Evolutionary conservation across 2,329 filamentous ascomycete species (phyloP).

Genomic region (Juglanconis juglandina): DNA sequence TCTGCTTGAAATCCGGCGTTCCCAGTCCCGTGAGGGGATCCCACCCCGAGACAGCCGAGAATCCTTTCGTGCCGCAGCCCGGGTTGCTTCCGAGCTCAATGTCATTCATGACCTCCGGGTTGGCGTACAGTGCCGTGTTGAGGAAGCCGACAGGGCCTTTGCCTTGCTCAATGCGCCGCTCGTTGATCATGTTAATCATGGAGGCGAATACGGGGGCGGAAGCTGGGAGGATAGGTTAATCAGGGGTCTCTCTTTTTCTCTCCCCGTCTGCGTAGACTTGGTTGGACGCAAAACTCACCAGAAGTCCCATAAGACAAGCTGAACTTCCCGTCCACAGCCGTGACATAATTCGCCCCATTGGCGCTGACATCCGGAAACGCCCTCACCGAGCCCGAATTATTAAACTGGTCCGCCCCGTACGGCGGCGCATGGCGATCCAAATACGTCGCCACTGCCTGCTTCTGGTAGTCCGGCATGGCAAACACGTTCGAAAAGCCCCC

Average conservation of each 20-base stretch:
- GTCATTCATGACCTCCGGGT: slow-evolving; percentile 15
- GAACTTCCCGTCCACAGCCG: slow-evolving; percentile 41
- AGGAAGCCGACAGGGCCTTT: slow-evolving; percentile 36
- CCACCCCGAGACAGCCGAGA: slow-evolving; percentile 4
- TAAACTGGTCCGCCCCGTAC: slow-evolving; percentile 42
- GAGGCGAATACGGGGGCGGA: slow-evolving; percentile 32
- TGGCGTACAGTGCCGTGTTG: slow-evolving; percentile 31
- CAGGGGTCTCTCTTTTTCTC: not conserved
- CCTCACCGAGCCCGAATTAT: slow-evolving; percentile 40
- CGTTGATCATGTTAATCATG: slow-evolving; percentile 35
- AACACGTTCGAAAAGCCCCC: slow-evolving; percentile 51
- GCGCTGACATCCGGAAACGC: slow-evolving; percentile 48
- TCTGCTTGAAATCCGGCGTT: not conserved
- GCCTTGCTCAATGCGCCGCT: slow-evolving; percentile 30
- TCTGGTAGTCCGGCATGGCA: slow-evolving; percentile 44
- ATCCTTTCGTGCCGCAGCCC: slow-evolving; percentile 4
- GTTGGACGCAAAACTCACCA: slow-evolving; percentile 14
- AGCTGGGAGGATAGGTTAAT: slow-evolving; percentile 14
- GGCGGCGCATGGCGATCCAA: slow-evolving; percentile 40
- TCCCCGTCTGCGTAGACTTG: not conserved
- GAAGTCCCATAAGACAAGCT: slow-evolving; percentile 48
- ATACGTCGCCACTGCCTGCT: slow-evolving; percentile 35
- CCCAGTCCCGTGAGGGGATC: slow-evolving; percentile 7
- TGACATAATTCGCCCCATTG: slow-evolving; percentile 41
- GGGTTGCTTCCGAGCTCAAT: not conserved